Base-by-base conservation (phyloP, 371 early-diverging fungal species). In the Syncephalastrum contaminatum region DNA sequence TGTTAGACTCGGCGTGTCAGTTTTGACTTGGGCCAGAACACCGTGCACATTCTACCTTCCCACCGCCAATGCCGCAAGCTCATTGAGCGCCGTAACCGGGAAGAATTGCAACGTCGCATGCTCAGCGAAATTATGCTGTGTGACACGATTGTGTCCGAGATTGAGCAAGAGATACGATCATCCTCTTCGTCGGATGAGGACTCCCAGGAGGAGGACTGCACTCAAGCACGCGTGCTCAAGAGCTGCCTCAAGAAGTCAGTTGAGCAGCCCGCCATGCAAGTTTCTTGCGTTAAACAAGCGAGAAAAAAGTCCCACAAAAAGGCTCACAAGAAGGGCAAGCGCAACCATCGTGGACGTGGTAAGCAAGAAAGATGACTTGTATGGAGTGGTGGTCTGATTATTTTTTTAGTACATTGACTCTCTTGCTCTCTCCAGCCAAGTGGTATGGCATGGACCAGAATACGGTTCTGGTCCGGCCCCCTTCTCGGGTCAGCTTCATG, bases 11-110 rank as follows among this genome's bases (percentile, higher is more conserved):
- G 77, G 30, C 54, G 77, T 56, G 77, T 77, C 13, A 74, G 74
- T 43, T 77, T 77, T 45, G 77, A 77, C 27, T 56, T 77, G 54
- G 60, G 60, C 15, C 77, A 77, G 52, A 77, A 73, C 49, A 59
- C 46, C 5, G 65, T 77, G 7, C 58, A 77, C 56, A 50, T 72
- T 19, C 62, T 77, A n/a, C 77, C 77, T 42, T 61, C 70, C 6
- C 53, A 64, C 16, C 61, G 72, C 53, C 59, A 77, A 51, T 69
- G 68, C 25, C 61, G 65, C 27, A 59, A 69, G 50, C 63, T 59
- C 48, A 65, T 68, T 10, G 66, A 62, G 43, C 44, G 56, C 48
- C 59, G 53, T 43, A 56, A 56, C n/a, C 56, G 69, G 10, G 74
- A 77, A 66, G 69, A 64, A 39, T 68, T 63, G 62, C 59, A 67